Conservation (phyloP, 805 yeast species). For the Pichia paraexigua region DNA sequence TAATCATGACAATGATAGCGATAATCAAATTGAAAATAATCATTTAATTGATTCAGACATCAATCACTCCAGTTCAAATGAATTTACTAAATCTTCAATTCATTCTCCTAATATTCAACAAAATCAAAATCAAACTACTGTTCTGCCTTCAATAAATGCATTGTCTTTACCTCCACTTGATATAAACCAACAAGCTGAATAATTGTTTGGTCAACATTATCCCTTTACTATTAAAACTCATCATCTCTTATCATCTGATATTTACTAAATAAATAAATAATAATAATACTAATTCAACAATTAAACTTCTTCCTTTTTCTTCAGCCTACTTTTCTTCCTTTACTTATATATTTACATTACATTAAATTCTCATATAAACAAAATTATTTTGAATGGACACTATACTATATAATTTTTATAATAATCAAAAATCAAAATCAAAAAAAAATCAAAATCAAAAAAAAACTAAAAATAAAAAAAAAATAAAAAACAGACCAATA, state of each 20-base stretch:
- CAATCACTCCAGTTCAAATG: neutral
- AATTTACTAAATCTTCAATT: neutral
- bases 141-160: constrained; percentile 23
- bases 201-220: neutral
- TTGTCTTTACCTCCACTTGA: constrained; percentile 27
- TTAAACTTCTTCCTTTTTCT: neutral
- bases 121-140: neutral
- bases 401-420: too few species aligned
- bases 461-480: too few species aligned
- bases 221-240: neutral
- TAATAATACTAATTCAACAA: neutral
- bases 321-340: neutral
- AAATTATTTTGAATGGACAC: too few species aligned
- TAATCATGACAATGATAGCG: neutral
- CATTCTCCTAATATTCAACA: neutral
- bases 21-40: neutral
- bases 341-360: neutral
- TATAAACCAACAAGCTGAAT: constrained; percentile 21
- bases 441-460: too few species aligned
- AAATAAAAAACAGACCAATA: too few species aligned
- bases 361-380: too few species aligned
- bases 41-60: neutral
- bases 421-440: too few species aligned
- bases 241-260: neutral
- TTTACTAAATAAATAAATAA: neutral